Conservation (phyloP, 371 early-diverging fungal genomes). For the Zychaea mexicana region DNA sequence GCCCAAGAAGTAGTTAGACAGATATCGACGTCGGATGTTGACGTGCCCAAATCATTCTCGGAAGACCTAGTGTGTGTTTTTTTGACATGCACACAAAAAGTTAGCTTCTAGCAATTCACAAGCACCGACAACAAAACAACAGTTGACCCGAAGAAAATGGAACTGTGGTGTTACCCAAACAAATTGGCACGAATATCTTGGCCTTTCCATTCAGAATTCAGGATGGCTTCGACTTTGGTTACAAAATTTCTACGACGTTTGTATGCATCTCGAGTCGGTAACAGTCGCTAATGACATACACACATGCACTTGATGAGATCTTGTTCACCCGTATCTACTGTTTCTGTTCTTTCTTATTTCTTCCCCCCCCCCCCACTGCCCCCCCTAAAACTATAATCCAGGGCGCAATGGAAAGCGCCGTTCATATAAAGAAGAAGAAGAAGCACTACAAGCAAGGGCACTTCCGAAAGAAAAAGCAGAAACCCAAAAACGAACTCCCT, state of each 20-base stretch:
- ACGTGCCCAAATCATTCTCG: slow-evolving; percentile 56
- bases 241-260: slow-evolving; percentile 55
- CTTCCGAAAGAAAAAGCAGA: not conserved
- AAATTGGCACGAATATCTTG: slow-evolving; percentile 61
- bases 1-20: slow-evolving; percentile 60
- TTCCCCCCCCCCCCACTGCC: not conserved
- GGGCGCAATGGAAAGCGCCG: no score
- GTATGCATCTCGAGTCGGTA: slow-evolving; percentile 62
- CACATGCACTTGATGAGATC: not conserved
- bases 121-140: no score
- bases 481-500: not conserved
- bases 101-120: no score
- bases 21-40: slow-evolving; percentile 63
- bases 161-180: slow-evolving; percentile 52
- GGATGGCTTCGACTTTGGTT: slow-evolving; percentile 52
- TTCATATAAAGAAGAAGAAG: no score
- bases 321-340: not conserved
- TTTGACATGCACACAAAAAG: not conserved
- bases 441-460: no score
- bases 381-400: not conserved
- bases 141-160: no score
- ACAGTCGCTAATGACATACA: slow-evolving; percentile 33
- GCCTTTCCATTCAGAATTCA: slow-evolving; percentile 62
- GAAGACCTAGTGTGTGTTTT: slow-evolving; percentile 51
- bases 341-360: not conserved